Conservation (phyloP, 441 rosid species). For the Populus hybrid region DNA sequence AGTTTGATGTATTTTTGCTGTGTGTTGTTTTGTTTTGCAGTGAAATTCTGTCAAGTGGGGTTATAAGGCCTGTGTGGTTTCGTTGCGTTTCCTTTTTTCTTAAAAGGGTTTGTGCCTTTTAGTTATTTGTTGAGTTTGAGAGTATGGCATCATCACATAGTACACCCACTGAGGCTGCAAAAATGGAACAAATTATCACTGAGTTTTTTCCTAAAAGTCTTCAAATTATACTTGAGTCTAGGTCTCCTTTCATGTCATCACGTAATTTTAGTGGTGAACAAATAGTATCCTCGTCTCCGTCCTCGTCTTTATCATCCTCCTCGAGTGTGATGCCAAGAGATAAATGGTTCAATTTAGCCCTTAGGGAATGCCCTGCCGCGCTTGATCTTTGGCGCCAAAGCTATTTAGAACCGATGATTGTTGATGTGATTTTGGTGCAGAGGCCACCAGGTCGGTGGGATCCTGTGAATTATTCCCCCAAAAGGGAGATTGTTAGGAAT, state of each 20-base stretch:
- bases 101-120: conserved; percentile 12
- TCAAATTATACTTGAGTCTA: conserved; percentile 81
- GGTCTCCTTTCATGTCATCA: conserved; percentile 73
- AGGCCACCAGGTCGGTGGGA: conserved; percentile 47
- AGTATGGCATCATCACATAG: conserved; percentile 55
- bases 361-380: conserved; percentile 78
- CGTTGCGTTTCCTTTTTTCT: not conserved
- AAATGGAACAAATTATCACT: conserved; percentile 73
- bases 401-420: conserved; percentile 68
- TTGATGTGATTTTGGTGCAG: conserved; percentile 78
- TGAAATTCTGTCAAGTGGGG: conserved; percentile 7
- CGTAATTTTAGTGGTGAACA: conserved; percentile 83
- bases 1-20: not conserved
- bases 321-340: conserved; percentile 84
- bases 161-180: conserved; percentile 60
- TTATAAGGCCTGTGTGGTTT: not conserved
- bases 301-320: conserved; percentile 65
- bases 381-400: conserved; percentile 66
- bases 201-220: conserved; percentile 89
- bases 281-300: conserved; percentile 60
- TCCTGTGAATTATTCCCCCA: conserved; percentile 41
- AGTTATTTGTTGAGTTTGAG: not conserved
- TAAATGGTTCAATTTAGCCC: conserved; percentile 90
- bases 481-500: conserved; percentile 46
- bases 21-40: conserved; percentile 24